Evolutionary conservation across 768 basidiomycete genomes (phyloP), one percentile per base, ranked within the genome.

Genomic region (Daedaleopsis nitida): DNA sequence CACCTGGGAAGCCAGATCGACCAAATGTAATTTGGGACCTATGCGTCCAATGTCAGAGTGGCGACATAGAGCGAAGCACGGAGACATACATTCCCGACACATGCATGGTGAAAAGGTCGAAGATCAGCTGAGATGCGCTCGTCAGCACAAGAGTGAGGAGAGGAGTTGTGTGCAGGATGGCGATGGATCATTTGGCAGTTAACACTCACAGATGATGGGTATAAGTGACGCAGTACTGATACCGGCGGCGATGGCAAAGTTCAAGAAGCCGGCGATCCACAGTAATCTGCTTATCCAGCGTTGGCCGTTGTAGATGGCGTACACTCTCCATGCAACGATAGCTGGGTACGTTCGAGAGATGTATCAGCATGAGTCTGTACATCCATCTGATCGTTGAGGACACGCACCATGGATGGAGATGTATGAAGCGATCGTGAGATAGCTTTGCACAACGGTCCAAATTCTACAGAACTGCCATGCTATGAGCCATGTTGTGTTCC

Each of bases 11-110:
- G 66, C 70, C 70, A 72, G 17, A 68, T 62, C 27, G 62, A 27
- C 70, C 70, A 72, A 23, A 72, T 61, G 49, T 65, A 69, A 23
- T 53, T 53, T 6, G 70, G 70, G 24, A 65, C 69, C 70, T 71
- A 56, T 37, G 17, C 24, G 19, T 16, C n/a, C 49, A 42, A 23
- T 6, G 27, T 32, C 27, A 32, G 39, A 16, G n/a, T 9, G 9
- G 5, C 34, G 13, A 6, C 42, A 21, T 14, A 16, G 12, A 50
- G 17, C 37, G n/a, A 8, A 19, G n/a, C 7, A 50, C 8, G 52
- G 12, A n/a, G 17, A 63, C 67, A 37, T 60, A 69, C 69, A 16
- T 56, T 64, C n/a, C 67, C 66, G 10, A 72, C 70, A 42, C 70
- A 72, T 55, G 66, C 63, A 27, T 69, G 67, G 38, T 68, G 65